These are phyloP conservation scores for Rhodamnia argentea DNA, from an alignment of 345 rosid species.

Conservation along the genomic window DNA sequence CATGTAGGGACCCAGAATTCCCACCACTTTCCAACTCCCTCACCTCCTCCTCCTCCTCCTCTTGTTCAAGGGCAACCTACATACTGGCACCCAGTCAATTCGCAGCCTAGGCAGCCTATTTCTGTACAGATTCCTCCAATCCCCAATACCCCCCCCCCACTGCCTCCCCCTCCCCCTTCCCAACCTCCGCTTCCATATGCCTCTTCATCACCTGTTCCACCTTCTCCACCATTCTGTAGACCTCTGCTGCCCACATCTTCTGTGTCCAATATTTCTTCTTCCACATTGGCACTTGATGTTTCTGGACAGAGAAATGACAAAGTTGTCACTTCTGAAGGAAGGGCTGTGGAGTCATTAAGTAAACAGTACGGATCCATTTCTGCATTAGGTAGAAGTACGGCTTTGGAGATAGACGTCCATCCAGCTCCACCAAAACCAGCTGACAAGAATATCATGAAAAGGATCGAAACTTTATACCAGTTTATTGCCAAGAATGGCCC, in stretches of 20 bases:
- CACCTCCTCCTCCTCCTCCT: constrained; percentile 20
- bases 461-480: constrained; percentile 26
- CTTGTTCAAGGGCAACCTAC: constrained; percentile 14
- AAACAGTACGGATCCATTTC: constrained; percentile 7
- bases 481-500: constrained; percentile 27
- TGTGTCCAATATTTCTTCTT: not conserved
- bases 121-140: constrained; percentile 18
- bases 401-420: constrained; percentile 1
- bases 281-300: constrained; percentile 5
- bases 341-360: not conserved
- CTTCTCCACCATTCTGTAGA: constrained; percentile 9
- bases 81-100: constrained; percentile 17
- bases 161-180: constrained; percentile 10
- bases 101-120: constrained; percentile 12
- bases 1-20: constrained; percentile 13
- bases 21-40: constrained; percentile 13
- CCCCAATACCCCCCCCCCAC: not conserved
- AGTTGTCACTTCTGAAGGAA: not conserved
- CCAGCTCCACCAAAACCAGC: constrained; percentile 25
- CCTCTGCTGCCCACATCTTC: constrained; percentile 5
- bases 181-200: constrained; percentile 15
- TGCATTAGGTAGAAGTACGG: constrained; percentile 1
- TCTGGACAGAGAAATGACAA: constrained; percentile 1
- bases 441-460: constrained; percentile 16
- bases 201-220: constrained; percentile 17